Evolutionary conservation across 2,329 filamentous ascomycete species (phyloP), one percentile per base, ranked within the genome.

Genomic region (Tolypocladium tundrense): DNA sequence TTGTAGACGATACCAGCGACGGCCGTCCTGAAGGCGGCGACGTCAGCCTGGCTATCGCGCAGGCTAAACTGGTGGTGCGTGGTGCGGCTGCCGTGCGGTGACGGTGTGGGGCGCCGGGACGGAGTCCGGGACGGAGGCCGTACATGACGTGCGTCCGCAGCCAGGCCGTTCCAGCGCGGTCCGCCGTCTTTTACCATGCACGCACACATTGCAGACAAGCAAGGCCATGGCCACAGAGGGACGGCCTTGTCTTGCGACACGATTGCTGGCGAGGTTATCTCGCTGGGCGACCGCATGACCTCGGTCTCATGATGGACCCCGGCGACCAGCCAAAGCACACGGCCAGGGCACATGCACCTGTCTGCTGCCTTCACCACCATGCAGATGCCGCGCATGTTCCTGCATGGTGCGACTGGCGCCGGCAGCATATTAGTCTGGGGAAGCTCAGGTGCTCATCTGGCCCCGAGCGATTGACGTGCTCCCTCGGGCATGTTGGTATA

Each of bases 91-190:
- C 77, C 5, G 70, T 72, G 45, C 77, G 0, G 69, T 70, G 56
- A 78, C 69, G 50, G 67, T 65, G 31, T 8, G 70, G 72, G 2
- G 67, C 72, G 70, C 1, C 68, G 63, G 77, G 0, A 79, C 74
- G 1, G 64, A 62, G 51, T 75, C 73, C 73, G 8, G 66, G 65
- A 0, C 21, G 60, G 0, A 79, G 59, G 31, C 69, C 70, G 60
- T 76, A 70, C 4, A 73, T 76, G 27, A 67, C 56, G 62, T 79
- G 76, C 0, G 75, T 77, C 54, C 68, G 62, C 9, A 73, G 67
- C 58, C 66, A 69, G 9, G 61, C 14, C 62, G 60, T 56, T 66
- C 57, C 41, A 9, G 21, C 41, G n/a, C 24, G 42, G 14, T 21
- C 11, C 13, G 3, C 21, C 42, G 1, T 45, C 13, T 45, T 24